Evolutionary conservation across 1,284 basidiomycete species (phyloP).

Genomic region (Ganoderma boninense): DNA sequence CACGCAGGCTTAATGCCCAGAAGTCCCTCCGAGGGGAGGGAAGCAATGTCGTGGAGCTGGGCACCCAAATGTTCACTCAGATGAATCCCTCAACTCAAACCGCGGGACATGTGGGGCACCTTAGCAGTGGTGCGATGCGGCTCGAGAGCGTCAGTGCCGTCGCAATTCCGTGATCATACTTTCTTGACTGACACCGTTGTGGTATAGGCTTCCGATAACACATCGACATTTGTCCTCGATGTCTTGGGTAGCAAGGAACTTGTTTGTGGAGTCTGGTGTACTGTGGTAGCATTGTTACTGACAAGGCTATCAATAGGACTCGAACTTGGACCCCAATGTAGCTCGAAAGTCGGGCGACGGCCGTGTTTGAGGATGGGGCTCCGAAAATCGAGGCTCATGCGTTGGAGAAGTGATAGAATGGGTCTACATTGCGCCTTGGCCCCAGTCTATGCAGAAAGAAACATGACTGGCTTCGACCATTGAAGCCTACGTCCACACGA

Average conservation of each 20-base stretch:
- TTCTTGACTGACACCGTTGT: neutral
- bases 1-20: neutral
- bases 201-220: neutral
- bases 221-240: neutral
- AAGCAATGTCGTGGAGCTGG: neutral
- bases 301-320: neutral
- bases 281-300: neutral
- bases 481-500: too few relatives aligned
- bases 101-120: neutral
- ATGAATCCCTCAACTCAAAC: neutral
- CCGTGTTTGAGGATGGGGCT: too few relatives aligned
- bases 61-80: neutral
- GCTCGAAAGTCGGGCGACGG: too few relatives aligned
- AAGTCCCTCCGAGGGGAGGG: neutral
- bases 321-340: neutral
- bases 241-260: neutral
- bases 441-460: too few relatives aligned
- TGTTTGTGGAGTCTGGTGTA: neutral
- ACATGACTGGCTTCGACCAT: too few relatives aligned
- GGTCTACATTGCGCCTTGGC: too few relatives aligned
- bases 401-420: too few relatives aligned
- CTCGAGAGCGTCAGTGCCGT: too few relatives aligned
- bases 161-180: too few relatives aligned
- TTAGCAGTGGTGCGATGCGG: too few relatives aligned
- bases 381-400: too few relatives aligned